Conservation (phyloP, 1,284 basidiomycete genomes). For the Cryptococcus sp. region DNA sequence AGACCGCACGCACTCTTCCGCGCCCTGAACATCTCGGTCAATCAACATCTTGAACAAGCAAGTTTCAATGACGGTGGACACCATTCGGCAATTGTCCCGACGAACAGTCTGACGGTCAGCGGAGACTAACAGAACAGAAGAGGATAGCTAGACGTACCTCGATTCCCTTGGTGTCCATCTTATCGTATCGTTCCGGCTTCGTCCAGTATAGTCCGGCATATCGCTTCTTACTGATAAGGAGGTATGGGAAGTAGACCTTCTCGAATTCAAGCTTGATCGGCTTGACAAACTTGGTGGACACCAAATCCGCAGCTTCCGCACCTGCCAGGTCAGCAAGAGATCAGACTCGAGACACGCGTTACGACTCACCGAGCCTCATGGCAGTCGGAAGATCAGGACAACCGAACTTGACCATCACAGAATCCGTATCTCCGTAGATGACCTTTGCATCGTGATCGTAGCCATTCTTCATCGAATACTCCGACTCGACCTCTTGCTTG, state of each 20-base stretch:
- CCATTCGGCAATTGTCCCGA: constrained; percentile 89
- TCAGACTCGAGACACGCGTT: background rate
- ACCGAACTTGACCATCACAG: constrained; percentile 94
- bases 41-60: constrained; percentile 95
- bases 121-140: no score
- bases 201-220: constrained; percentile 98
- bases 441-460: constrained; percentile 80
- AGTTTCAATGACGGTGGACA: constrained; percentile 92
- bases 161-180: constrained; percentile 98
- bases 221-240: constrained; percentile 94
- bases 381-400: constrained; percentile 74
- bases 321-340: constrained; percentile 51
- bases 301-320: constrained; percentile 87
- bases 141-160: constrained; percentile 64
- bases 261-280: constrained; percentile 98
- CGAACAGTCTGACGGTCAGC: constrained; percentile 68
- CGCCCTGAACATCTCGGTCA: constrained; percentile 83
- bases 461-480: constrained; percentile 80
- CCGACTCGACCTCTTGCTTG: constrained; percentile 81
- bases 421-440: constrained; percentile 96
- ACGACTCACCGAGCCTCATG: constrained; percentile 73
- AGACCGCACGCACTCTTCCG: constrained; percentile 64
- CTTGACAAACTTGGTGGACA: constrained; percentile 81
- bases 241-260: constrained; percentile 94
- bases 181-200: constrained; percentile 84